These are phyloP conservation scores for Diaporthe humulicola DNA, from an alignment of 2,329 filamentous ascomycete genomes.

Conservation along the genomic window DNA sequence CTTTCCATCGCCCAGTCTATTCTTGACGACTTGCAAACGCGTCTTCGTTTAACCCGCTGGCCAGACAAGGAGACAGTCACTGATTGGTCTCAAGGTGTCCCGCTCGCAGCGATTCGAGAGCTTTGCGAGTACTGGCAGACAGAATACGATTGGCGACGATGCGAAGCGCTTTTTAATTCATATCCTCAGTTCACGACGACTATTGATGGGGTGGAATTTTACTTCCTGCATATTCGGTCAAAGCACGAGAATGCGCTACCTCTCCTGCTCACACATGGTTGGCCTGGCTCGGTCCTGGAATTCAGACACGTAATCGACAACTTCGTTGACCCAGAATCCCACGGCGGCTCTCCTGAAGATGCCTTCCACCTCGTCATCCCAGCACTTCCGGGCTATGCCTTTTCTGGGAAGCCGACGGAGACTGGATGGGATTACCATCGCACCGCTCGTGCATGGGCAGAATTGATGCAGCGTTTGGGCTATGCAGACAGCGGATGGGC, in stretches of 20 bases:
- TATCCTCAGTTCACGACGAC: conserved; percentile 10
- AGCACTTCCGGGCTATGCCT: conserved; percentile 14
- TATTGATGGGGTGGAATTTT: neutral
- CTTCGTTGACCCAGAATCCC: neutral
- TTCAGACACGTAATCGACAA: conserved; percentile 14
- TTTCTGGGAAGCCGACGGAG: conserved; percentile 8
- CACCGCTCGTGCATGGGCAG: conserved; percentile 1
- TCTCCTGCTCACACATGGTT: conserved; percentile 10
- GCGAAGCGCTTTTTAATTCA: neutral
- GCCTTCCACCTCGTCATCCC: neutral
- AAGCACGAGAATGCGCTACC: neutral
- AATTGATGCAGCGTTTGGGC: conserved; percentile 4
- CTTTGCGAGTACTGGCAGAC: conserved; percentile 18
- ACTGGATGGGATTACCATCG: conserved; percentile 1
- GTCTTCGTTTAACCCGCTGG: conserved; percentile 2
- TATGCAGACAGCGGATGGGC: conserved; percentile 2
- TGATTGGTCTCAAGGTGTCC: conserved; percentile 14
- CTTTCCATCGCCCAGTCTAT: conserved; percentile 2
- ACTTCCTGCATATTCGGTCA: conserved; percentile 9
- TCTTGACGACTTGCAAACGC: conserved; percentile 5
- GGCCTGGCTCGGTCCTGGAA: conserved; percentile 11
- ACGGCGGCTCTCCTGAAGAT: neutral
- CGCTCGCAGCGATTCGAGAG: neutral
- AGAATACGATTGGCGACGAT: conserved; percentile 11
- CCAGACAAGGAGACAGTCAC: conserved; percentile 6